Evolutionary conservation across 179 eudicot genomes (phyloP), one percentile per base, ranked within the genome.

Genomic region (Nepenthes alata): DNA sequence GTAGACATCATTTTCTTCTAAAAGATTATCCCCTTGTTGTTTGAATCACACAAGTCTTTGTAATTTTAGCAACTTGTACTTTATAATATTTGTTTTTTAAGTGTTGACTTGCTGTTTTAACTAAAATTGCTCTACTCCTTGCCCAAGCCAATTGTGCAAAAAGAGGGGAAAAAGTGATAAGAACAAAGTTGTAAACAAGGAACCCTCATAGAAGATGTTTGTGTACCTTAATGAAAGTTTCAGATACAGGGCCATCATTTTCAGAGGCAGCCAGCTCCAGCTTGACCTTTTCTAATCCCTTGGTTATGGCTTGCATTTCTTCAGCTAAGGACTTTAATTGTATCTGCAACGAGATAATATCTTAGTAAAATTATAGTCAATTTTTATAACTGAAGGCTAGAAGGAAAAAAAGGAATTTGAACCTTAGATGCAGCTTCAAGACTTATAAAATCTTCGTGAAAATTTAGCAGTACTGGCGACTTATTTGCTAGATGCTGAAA

Each of bases 341-440:
- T 74, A 89, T 89, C 97, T 89, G 84, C 57, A 80, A 70, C 25
- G 52, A 67, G 54, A 68, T 36, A 54, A 37, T 11, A 11, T 37
- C 50, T 56, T n/a, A 58, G 53, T 62, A 56, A 69, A 44, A 15
- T 11, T 49, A 62, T 47, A 57, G 49, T 25, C 41, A 1, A 5
- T 47, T 51, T 49, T n/a, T 51, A 14, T 13, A 53, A 47, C 37
- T 38, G 47, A 53, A 11, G 35, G 8, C 37, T 35, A 14, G 36
- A 53, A 37, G 37, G 16, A 51, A 10, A 59, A 55, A 9, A 11
- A 37, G 25, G 15, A 47, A 59, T 13, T 47, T 51, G 53, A 62
- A 93, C 98, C 97, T 89, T 93, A 38, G 95, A 69, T 76, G 95
- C 83, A 64, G 87, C 79, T 80, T 93, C 98, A 71, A 93, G 78